A percentile compares a stretch with the other conserved stretches of the same genome.
phyloP scores from a whole-genome alignment of 78 protist species.

The Planoprotostelium fungivorum region DNA sequence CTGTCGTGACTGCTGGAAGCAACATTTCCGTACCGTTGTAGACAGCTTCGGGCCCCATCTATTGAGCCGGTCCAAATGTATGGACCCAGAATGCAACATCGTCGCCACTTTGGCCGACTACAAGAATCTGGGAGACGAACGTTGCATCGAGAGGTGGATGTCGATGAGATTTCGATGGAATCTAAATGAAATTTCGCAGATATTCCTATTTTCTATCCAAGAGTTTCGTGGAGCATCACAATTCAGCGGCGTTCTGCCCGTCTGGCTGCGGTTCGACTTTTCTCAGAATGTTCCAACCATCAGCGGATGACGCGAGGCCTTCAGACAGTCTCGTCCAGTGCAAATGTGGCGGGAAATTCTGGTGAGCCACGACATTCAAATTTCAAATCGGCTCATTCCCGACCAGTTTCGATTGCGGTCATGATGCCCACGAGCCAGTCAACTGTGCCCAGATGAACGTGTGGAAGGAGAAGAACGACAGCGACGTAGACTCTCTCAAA shows the following conservation, averaged over 20 bases:
- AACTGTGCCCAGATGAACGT: slow-evolving; percentile 36
- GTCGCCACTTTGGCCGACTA: slow-evolving; percentile 25
- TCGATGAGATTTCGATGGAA: not conserved
- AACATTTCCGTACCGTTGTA: slow-evolving; percentile 4
- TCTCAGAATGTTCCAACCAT: slow-evolving; percentile 14
- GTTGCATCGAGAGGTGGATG: not conserved
- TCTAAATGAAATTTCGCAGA: slow-evolving; percentile 2
- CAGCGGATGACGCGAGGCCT: slow-evolving; percentile 32
- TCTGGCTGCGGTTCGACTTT: slow-evolving; percentile 54
- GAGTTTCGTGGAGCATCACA: slow-evolving; percentile 33
- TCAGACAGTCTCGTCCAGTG: slow-evolving; percentile 40
- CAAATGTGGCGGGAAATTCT: slow-evolving; percentile 54
- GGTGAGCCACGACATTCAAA: not conserved
- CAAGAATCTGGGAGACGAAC: not conserved
- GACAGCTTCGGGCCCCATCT: slow-evolving; percentile 19
- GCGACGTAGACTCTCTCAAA: slow-evolving; percentile 43
- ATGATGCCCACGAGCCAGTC: slow-evolving; percentile 65
- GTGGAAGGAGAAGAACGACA: slow-evolving; percentile 56
- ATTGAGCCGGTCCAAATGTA: slow-evolving; percentile 27
- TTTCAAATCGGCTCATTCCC: not conserved
- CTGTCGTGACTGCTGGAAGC: slow-evolving; percentile 13
- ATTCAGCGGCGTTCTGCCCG: slow-evolving; percentile 52
- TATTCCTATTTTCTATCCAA: slow-evolving; percentile 60
- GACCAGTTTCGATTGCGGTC: slow-evolving; percentile 46
- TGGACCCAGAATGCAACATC: slow-evolving; percentile 24